A percentile compares a stretch with the other conserved stretches of the same genome.
Conservation (phyloP, 805 yeast genomes). For the Hagleromyces aurorensis region DNA sequence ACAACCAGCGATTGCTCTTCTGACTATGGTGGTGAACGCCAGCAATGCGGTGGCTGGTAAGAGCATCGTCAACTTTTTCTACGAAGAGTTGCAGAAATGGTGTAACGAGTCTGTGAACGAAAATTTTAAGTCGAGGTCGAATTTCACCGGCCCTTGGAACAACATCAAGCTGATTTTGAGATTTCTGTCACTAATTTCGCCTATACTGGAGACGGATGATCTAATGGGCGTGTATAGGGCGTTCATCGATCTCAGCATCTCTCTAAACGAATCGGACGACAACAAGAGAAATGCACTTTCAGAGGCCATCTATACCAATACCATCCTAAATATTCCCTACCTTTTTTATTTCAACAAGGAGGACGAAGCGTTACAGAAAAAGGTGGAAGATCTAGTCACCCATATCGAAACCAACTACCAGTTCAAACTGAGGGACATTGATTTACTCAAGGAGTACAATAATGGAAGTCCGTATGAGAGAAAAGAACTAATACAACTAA, state of each 20-base stretch:
- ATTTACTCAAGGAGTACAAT: slow-evolving; percentile 21
- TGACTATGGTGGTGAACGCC: slow-evolving; percentile 59
- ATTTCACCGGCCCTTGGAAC: slow-evolving; percentile 54
- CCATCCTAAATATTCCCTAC: slow-evolving; percentile 59
- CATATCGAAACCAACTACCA: slow-evolving; percentile 33
- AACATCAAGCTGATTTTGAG: slow-evolving; percentile 63
- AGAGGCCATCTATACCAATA: slow-evolving; percentile 58
- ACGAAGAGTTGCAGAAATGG: slow-evolving; percentile 50
- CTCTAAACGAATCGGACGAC: slow-evolving; percentile 37
- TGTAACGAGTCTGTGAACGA: slow-evolving; percentile 33
- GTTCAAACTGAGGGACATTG: slow-evolving; percentile 15
- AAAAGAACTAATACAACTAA: slow-evolving; percentile 39
- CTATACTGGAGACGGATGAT: slow-evolving; percentile 49
- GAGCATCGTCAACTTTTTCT: slow-evolving; percentile 60
- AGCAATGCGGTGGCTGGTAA: slow-evolving; percentile 59
- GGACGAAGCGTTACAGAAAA: slow-evolving; percentile 21
- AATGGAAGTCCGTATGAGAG: slow-evolving; percentile 42
- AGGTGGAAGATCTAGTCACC: slow-evolving; percentile 40
- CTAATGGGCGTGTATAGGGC: slow-evolving; percentile 42
- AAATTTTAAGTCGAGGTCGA: slow-evolving; percentile 24
- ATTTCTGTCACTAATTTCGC: slow-evolving; percentile 57
- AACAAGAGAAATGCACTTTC: slow-evolving; percentile 49
- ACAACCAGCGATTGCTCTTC: slow-evolving; percentile 58
- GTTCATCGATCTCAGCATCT: slow-evolving; percentile 48
- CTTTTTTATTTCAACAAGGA: slow-evolving; percentile 39